Evolutionary conservation across 257 asterid genomes (phyloP), one percentile per base, ranked within the genome.

Genomic region (Paulownia fortunei): DNA sequence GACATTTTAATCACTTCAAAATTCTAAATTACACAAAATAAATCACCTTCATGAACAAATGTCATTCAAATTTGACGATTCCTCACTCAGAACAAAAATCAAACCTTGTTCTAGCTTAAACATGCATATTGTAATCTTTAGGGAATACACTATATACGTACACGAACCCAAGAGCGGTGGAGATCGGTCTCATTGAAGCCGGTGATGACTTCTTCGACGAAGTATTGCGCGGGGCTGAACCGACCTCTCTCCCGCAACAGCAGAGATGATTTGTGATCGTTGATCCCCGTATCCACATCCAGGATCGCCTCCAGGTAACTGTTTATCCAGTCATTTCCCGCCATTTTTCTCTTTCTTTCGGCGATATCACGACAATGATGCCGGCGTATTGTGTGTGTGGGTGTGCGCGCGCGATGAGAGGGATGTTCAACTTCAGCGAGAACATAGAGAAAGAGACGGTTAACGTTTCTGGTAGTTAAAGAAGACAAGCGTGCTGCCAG

Each of bases 121-220:
- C 47, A 52, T 34, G 76, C 39, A 37, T 19, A 49, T 15, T 16
- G 49, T 10, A 49, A 70, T n/a, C 24, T 30, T 5, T 12, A 19
- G 4, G 13, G 13, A 21, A 21, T 12, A 12, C 34, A n/a, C 0
- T 2, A 39, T 0, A 21, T 9, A 79, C 89, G 63, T 82, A 91
- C 97, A 27, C 92, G 87, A 65, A 85, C 90, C 97, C 97, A 91
- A 26, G 97, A 88, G 69, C 93, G 95, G 72, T 91, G 95, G 76
- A 91, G 95, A 88, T 88, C 97, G 69, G 97, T 91, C 88, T 91
- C 97, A 77, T 91, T 92, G 86, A 89, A 91, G 52, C 97, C 88
- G 72, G 92, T 77, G 74, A 91, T 89, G 84, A 91, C 97, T 75
- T 91, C 93, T 58, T 91, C 97, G 66, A 91, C 97, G 83, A 91